These are phyloP conservation scores for Pittosporum tobira DNA, from an alignment of 129 eudicot species.

Conservation along the genomic window DNA sequence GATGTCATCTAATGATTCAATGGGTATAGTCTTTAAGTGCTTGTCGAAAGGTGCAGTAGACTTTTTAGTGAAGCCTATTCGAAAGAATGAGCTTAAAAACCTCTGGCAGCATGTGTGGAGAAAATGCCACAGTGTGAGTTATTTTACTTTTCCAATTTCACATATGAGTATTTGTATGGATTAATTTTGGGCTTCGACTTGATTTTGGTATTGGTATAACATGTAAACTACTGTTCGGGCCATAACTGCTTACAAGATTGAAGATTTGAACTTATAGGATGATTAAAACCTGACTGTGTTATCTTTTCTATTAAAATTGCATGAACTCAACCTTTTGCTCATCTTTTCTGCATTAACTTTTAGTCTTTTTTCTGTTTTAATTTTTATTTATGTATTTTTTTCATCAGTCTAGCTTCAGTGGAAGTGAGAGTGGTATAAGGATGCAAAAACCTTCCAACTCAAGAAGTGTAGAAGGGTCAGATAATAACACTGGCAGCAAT, in stretches of 20 bases:
- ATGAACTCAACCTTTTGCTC: not conserved
- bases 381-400: too few species aligned
- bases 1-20: constrained; percentile 75
- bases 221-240: not conserved
- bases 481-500: constrained; percentile 34
- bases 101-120: constrained; percentile 96
- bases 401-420: constrained; percentile 56
- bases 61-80: constrained; percentile 74
- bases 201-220: constrained; percentile 18
- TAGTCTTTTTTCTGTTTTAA: too few species aligned
- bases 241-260: not conserved
- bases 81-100: constrained; percentile 78
- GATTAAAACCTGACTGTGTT: not conserved
- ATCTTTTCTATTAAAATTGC: not conserved
- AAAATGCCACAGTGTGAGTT: constrained; percentile 76
- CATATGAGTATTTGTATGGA: not conserved
- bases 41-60: constrained; percentile 79
- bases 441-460: constrained; percentile 29
- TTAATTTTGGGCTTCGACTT: constrained; percentile 15
- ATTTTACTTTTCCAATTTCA: constrained; percentile 18
- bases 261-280: not conserved
- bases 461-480: constrained; percentile 39
- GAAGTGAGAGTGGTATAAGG: constrained; percentile 46
- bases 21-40: constrained; percentile 81
- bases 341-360: constrained; percentile 20